Evolutionary conservation across 129 eudicot species (phyloP).

Genomic region (Silybum marianum): DNA sequence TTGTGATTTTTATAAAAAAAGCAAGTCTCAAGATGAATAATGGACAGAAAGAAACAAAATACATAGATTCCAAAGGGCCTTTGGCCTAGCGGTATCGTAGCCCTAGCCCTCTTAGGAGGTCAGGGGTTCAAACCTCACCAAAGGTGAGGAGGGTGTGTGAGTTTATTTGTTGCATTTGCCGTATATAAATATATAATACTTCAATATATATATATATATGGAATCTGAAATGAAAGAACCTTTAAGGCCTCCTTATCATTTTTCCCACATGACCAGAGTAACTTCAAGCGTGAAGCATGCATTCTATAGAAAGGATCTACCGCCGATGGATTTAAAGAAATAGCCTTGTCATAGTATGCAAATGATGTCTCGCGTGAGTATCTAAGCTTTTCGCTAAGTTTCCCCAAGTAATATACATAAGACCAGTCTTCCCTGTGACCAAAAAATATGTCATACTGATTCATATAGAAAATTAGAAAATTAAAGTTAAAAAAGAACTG

Average conservation of each 20-base stretch:
- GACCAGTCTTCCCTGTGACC: conserved; percentile 96
- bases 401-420: conserved; percentile 80
- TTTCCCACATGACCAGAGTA: conserved; percentile 75
- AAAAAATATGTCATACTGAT: conserved; percentile 10
- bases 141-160: too few species aligned
- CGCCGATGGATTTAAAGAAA: conserved; percentile 82
- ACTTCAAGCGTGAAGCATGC: conserved; percentile 99
- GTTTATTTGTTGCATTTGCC: too few species aligned
- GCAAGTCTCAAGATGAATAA: not conserved
- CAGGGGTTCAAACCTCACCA: too few species aligned
- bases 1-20: not conserved
- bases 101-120: too few species aligned
- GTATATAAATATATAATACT: too few species aligned
- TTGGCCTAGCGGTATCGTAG: too few species aligned
- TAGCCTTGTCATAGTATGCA: conserved; percentile 83
- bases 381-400: conserved; percentile 92
- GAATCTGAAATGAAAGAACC: conserved; percentile 37
- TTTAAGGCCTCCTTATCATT: conserved; percentile 63
- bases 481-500: not conserved
- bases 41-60: not conserved
- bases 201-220: not conserved
- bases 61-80: too few species aligned
- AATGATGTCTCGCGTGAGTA: conserved; percentile 64
- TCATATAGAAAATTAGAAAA: conserved; percentile 3
- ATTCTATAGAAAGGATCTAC: conserved; percentile 96